phyloP scores from a whole-genome alignment of 768 basidiomycete species.

The Mycena epipterygia region DNA sequence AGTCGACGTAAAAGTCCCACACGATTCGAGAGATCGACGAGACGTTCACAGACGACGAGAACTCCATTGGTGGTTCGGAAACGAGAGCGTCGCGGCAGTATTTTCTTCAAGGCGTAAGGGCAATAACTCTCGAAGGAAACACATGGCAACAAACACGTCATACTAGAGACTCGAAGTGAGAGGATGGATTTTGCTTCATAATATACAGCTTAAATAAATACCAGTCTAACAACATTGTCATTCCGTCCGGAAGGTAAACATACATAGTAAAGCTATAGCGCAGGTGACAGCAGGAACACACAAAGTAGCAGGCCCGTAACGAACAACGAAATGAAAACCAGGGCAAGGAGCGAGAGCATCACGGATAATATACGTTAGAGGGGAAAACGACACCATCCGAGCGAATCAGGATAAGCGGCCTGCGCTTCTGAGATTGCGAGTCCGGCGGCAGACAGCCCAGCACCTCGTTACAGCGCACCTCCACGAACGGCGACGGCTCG shows the following conservation, averaged over 20 bases:
- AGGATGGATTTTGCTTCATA: too few relatives aligned
- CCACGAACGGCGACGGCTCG: constrained; percentile 88
- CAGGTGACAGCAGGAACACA: constrained; percentile 16
- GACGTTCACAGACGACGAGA: constrained; percentile 42
- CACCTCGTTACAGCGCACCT: constrained; percentile 90
- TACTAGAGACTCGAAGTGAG: too few relatives aligned
- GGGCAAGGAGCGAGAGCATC: constrained; percentile 46
- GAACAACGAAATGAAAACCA: constrained; percentile 11
- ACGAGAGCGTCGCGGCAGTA: too few relatives aligned
- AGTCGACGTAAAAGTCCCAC: constrained; percentile 72
- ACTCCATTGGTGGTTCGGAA: constrained; percentile 32
- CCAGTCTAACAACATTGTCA: background rate
- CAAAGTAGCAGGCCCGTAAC: constrained; percentile 9
- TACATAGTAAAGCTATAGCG: constrained; percentile 31
- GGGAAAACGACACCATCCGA: constrained; percentile 92
- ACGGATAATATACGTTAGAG: constrained; percentile 85
- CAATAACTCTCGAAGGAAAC: background rate
- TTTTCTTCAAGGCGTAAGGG: background rate
- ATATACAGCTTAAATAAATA: too few relatives aligned
- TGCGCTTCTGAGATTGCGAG: constrained; percentile 72
- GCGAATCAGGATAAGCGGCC: constrained; percentile 86
- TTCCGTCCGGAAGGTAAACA: constrained; percentile 24
- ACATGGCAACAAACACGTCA: background rate
- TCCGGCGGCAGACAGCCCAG: constrained; percentile 87
- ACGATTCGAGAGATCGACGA: constrained; percentile 58